Conservation (phyloP, 495 filamentous ascomycete species). For the Hypomontagnella submonticulosa region DNA sequence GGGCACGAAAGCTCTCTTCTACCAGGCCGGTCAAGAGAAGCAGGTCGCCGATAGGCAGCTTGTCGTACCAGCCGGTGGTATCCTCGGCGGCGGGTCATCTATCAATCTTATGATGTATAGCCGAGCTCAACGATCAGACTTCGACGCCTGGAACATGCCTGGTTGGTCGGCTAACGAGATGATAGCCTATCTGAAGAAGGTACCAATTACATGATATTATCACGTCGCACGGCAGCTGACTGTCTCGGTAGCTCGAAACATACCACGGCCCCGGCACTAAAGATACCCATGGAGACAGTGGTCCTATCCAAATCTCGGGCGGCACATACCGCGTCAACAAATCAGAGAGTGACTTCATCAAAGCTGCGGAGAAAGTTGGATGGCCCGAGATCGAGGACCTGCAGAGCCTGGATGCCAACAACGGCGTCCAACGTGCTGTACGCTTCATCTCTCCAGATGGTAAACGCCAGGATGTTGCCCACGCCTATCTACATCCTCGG, state of each 20-base stretch:
- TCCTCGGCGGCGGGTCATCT: constrained; percentile 67
- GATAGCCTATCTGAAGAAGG: constrained; percentile 62
- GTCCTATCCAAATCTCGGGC: constrained; percentile 59
- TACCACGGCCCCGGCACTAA: constrained; percentile 49
- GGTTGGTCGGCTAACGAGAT: constrained; percentile 64
- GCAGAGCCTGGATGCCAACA: constrained; percentile 28
- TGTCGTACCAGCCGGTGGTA: neutral
- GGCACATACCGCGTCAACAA: constrained; percentile 45
- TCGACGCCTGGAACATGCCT: constrained; percentile 59
- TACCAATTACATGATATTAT: constrained; percentile 25
- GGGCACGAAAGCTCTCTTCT: constrained; percentile 48
- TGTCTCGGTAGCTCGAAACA: constrained; percentile 53
- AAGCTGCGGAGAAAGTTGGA: constrained; percentile 47
- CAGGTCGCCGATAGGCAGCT: constrained; percentile 57
- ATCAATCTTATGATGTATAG: constrained; percentile 64
- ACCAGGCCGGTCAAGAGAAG: constrained; percentile 43
- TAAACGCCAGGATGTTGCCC: constrained; percentile 53
- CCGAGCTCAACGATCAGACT: constrained; percentile 52
- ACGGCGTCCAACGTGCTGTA: constrained; percentile 31
- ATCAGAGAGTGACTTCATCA: constrained; percentile 52
- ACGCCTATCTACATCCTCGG: constrained; percentile 54
- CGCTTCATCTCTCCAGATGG: constrained; percentile 44
- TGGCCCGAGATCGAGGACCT: constrained; percentile 37
- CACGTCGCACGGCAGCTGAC: neutral
- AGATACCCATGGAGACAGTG: constrained; percentile 56